These are phyloP conservation scores for Artemisia annua DNA, from an alignment of 129 eudicot genomes.

Conservation along the genomic window DNA sequence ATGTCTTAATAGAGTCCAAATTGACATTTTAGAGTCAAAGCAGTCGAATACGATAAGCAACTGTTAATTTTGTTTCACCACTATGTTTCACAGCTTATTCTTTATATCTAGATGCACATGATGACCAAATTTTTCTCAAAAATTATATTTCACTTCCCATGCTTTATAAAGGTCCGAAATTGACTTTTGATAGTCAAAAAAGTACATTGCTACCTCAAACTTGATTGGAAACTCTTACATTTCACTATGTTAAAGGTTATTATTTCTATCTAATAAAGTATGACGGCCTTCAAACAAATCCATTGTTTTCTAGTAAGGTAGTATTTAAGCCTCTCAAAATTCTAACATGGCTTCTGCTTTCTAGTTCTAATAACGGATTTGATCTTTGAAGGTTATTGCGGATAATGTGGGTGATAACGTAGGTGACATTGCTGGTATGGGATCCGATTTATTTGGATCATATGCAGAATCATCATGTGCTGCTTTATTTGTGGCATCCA, in stretches of 20 bases:
- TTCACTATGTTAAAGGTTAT: no score
- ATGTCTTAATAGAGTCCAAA: no score
- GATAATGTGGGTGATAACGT: slow-evolving; percentile 65
- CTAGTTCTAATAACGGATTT: background rate
- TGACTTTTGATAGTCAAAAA: no score
- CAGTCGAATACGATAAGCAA: no score
- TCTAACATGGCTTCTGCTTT: slow-evolving; percentile 16
- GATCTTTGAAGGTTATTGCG: slow-evolving; percentile 46
- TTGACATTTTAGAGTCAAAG: no score
- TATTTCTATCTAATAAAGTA: no score
- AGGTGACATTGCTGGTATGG: slow-evolving; percentile 65
- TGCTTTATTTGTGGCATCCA: slow-evolving; percentile 55
- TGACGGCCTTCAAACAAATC: background rate
- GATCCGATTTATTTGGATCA: slow-evolving; percentile 60
- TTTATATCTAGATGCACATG: no score
- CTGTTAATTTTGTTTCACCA: no score
- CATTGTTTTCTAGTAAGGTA: background rate
- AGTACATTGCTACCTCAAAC: no score
- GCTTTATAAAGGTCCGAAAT: no score
- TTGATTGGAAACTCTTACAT: no score
- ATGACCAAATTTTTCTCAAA: background rate
- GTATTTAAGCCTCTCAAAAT: background rate
- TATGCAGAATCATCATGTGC: slow-evolving; percentile 63
- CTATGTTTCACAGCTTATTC: no score
- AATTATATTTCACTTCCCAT: background rate